A percentile compares a stretch with the other conserved stretches of the same genome.
Evolutionary conservation across 1,139 yeast species (phyloP).

Genomic region (Lodderomyces parapsilosis): DNA sequence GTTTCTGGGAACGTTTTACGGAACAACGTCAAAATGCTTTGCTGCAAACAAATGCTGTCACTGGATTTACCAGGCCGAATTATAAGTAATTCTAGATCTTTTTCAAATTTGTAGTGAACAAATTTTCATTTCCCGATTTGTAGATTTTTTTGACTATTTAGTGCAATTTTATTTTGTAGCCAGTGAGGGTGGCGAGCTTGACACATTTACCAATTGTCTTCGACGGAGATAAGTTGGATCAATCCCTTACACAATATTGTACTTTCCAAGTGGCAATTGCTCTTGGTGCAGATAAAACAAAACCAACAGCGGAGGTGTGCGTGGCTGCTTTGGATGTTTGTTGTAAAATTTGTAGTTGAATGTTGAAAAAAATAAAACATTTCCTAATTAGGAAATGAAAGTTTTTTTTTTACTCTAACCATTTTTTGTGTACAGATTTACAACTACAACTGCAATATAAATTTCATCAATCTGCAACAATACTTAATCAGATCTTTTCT

Average conservation of each 20-base stretch:
- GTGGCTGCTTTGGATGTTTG: background rate
- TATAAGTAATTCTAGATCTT: background rate
- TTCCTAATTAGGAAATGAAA: constrained; percentile 1
- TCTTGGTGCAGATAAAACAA: too few relatives aligned
- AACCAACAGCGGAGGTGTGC: too few relatives aligned
- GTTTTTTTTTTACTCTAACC: background rate
- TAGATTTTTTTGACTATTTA: constrained; percentile 1
- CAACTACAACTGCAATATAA: background rate
- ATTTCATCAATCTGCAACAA: background rate
- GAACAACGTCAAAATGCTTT: too few relatives aligned
- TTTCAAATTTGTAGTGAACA: too few relatives aligned
- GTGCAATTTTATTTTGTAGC: background rate
- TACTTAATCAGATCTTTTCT: background rate
- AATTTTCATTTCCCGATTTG: constrained; percentile 4
- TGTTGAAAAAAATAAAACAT: too few relatives aligned
- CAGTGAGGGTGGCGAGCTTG: background rate
- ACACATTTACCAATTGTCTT: background rate
- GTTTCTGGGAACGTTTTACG: too few relatives aligned
- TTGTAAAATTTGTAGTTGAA: background rate
- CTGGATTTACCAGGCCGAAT: too few relatives aligned
- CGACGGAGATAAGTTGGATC: background rate
- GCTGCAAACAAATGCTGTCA: background rate
- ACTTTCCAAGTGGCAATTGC: too few relatives aligned
- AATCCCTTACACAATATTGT: background rate
- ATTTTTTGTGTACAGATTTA: background rate